Base-by-base conservation (phyloP, 306 rosid species). In the Datisca glomerata region DNA sequence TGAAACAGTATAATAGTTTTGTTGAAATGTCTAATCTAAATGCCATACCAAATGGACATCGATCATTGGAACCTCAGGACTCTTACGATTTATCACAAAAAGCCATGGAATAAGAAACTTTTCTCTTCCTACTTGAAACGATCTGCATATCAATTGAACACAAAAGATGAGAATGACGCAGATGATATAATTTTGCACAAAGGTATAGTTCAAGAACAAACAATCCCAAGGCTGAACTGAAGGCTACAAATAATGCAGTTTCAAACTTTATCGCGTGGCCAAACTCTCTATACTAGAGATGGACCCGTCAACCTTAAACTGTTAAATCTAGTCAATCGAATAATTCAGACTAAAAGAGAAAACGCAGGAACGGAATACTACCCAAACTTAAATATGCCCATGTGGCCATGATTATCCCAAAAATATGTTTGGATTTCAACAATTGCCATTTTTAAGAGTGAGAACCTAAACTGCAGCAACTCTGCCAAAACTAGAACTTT, bases 101-200 rank as follows among this genome's bases (percentile, higher is more conserved):
- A 91, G 96, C 96, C 98, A 91, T 10, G 98, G 94, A 47, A 84
- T 62, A 24, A 75, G 65, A 65, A 80, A 80, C 67, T 91, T 91
- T 43, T 91, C 96, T 54, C 67, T 78, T 51, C 94, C 98, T 61
- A 84, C 92, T 84, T 91, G 96, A 64, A 91, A 91, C 36, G 94
- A 84, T 68, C 98, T 84, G 76, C 73, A 56, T 18, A 48, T 21
- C 37, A 50, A 55, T 16, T n/a, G n/a, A 31, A 31, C n/a, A 31
- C 2, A 11, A 57, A 58, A 43, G 10, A 56, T n/a, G 55, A 42
- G 49, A n/a, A n/a, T n/a, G n/a, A n/a, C n/a, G n/a, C n/a, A n/a
- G n/a, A n/a, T n/a, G n/a, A n/a, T n/a, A n/a, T n/a, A n/a, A n/a
- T n/a, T n/a, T n/a, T n/a, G n/a, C n/a, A n/a, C n/a, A n/a, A n/a